phyloP scores from a whole-genome alignment of 495 filamentous ascomycete species.

The Penicillium subrubescens region DNA sequence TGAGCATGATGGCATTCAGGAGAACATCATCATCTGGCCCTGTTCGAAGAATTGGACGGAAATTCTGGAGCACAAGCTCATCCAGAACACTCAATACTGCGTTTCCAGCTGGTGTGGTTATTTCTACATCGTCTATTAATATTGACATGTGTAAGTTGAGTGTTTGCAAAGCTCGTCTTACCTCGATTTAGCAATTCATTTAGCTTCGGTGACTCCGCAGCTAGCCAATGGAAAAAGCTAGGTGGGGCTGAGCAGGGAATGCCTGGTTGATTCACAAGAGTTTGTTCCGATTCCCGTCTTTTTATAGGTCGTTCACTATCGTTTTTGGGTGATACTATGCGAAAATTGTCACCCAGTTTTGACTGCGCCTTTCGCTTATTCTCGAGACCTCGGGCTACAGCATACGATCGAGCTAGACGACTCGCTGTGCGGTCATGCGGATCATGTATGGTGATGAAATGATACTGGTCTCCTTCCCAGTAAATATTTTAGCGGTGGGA shows the following conservation, averaged over 20 bases:
- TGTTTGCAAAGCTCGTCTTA: slow-evolving; percentile 17
- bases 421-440: slow-evolving; percentile 23
- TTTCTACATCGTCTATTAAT: slow-evolving; percentile 14
- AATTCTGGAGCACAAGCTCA: slow-evolving; percentile 38
- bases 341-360: slow-evolving; percentile 32
- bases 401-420: slow-evolving; percentile 38
- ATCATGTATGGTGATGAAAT: slow-evolving; percentile 33
- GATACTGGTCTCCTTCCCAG: slow-evolving; percentile 14
- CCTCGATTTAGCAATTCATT: slow-evolving; percentile 29
- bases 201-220: slow-evolving; percentile 33
- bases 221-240: slow-evolving; percentile 34
- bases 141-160: background rate
- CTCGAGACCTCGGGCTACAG: slow-evolving; percentile 31
- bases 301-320: background rate
- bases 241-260: slow-evolving; percentile 5
- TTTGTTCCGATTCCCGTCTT: background rate
- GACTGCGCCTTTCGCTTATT: slow-evolving; percentile 38
- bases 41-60: slow-evolving; percentile 34
- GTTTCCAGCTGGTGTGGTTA: slow-evolving; percentile 22
- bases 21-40: slow-evolving; percentile 36
- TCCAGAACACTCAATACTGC: slow-evolving; percentile 39
- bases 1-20: slow-evolving; percentile 40
- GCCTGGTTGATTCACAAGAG: background rate
- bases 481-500: background rate
- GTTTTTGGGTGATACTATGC: slow-evolving; percentile 8